Evolutionary conservation across 495 filamentous ascomycete species (phyloP).

Genomic region (Glonium stellatum): DNA sequence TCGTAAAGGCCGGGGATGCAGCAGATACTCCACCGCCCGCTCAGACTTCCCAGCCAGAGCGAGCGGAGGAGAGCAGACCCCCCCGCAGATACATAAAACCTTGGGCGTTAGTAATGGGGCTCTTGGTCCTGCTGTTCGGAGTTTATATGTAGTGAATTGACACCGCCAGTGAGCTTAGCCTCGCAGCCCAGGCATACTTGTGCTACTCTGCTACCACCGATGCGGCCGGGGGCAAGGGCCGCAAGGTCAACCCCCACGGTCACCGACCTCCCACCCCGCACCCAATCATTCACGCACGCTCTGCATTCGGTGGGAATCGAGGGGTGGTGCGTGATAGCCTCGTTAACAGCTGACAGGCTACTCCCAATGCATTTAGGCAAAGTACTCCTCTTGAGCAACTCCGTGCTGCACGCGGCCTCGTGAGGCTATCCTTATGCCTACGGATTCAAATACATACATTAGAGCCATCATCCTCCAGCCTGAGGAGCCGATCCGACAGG

Average conservation of each 20-base stretch:
- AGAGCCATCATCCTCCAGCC: background rate
- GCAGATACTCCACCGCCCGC: background rate
- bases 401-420: background rate
- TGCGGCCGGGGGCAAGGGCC: background rate
- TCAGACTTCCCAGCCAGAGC: background rate
- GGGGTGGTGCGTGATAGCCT: background rate
- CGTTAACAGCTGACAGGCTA: background rate
- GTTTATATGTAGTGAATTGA: background rate
- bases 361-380: background rate
- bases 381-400: background rate
- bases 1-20: background rate
- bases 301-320: background rate
- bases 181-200: no score
- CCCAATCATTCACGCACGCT: slow-evolving; percentile 25
- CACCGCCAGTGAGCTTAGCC: background rate
- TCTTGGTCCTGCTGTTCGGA: background rate
- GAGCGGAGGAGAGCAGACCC: background rate
- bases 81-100: background rate
- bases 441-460: background rate
- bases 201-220: background rate
- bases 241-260: slow-evolving; percentile 6
- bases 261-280: background rate
- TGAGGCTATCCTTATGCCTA: background rate
- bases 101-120: background rate
- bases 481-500: background rate